Evolutionary conservation across 148 eudicot species (phyloP).

Genomic region (Linanthus parryae): DNA sequence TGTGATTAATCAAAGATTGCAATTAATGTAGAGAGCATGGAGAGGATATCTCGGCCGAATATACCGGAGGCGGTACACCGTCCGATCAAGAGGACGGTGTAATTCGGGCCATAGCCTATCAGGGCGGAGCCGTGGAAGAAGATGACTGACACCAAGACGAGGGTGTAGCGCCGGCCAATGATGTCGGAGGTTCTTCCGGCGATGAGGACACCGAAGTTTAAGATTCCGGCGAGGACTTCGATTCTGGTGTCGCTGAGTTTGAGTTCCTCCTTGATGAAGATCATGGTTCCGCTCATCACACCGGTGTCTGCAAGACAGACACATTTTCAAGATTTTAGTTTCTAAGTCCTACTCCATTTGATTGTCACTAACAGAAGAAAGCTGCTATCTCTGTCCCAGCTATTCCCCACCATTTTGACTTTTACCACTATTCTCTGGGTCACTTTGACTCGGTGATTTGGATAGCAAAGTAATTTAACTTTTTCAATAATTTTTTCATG

Average conservation of each 20-base stretch:
- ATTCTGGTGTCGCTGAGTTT: conserved; percentile 46
- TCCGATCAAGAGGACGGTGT: conserved; percentile 40
- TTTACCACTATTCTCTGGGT: no score
- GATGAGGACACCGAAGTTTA: conserved; percentile 56
- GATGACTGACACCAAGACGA: conserved; percentile 37
- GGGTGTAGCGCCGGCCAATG: conserved; percentile 69
- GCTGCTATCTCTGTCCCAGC: no score
- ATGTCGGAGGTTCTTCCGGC: conserved; percentile 72
- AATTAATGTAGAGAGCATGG: no score
- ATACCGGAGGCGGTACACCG: conserved; percentile 61
- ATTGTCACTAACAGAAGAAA: no score
- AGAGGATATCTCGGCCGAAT: conserved; percentile 67
- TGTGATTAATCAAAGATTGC: no score
- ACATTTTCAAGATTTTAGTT: no score
- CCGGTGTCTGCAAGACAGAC: conserved; percentile 76
- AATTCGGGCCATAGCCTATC: conserved; percentile 69
- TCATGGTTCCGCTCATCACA: conserved; percentile 83
- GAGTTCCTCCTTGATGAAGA: conserved; percentile 66
- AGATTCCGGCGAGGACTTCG: conserved; percentile 56
- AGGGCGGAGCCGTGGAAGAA: conserved; percentile 62
- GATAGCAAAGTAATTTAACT: no score
- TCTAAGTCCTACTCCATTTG: no score
- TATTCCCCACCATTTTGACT: no score
- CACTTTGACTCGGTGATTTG: no score
- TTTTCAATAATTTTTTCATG: no score